Base-by-base conservation (phyloP, 2,329 filamentous ascomycete genomes). In the Penicillium sp. region DNA sequence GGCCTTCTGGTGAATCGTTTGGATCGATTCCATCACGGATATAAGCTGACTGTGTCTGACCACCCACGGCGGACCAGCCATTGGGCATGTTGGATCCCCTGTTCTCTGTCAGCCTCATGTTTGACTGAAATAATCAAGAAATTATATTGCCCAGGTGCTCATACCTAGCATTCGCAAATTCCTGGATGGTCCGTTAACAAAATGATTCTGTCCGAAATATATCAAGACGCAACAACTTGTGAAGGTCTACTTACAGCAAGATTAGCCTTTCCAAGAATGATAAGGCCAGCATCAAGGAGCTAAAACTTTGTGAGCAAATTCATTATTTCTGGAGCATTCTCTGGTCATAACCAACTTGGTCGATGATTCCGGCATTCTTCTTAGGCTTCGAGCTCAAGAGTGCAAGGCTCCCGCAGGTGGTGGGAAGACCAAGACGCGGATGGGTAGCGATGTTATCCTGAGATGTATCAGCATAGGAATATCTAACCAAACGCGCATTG, bases 231-330 rank as follows among this genome's bases (percentile, higher is more conserved):
- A 37, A 11, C n/a, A 22, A 13, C 5, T 22, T 41, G 10, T 13
- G 39, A 11, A 5, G 2, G 1, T 7, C 3, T 6, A 22, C 59
- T 58, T 37, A 66, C 63, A 16, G 67, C 67, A 41, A 73, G 53
- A 50, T 72, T 73, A 5, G 70, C 56, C 56, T 74, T 73, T 39
- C 71, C 71, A 24, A 74, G 56, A 22, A 73, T 69, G 45, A 74
- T 62, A 4, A 66, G 60, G 14, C 72, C 71, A 19, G 70, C 67
- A 41, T 63, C 60, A 19, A 70, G 58, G 11, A 56, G 19, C 70
- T 64, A 39, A 60, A 53, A 45, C 21, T 19, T 53, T 31, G 35
- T 59, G 39, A 45, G 57, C 48, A 49, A 4, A 26, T 13, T 11
- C 26, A 27, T 13, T 27, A 11, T 22, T 13, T 22, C 16, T 5